A percentile compares a stretch with the other conserved stretches of the same genome.
These are phyloP conservation scores for Phytophthora pseudosyringae DNA, from an alignment of 352 stramenopile species.

Conservation along the genomic window DNA sequence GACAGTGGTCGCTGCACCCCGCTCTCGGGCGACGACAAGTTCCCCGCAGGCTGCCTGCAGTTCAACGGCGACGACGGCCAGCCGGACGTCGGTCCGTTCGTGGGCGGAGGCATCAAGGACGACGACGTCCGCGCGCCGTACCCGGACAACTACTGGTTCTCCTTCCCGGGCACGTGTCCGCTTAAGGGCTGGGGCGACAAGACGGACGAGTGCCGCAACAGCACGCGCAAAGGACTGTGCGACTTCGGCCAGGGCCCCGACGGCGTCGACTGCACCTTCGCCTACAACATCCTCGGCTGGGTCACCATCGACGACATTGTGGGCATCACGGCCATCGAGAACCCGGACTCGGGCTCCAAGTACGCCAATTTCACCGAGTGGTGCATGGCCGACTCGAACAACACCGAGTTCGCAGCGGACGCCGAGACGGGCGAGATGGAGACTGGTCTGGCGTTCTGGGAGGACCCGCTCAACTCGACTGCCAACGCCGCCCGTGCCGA, in stretches of 20 bases:
- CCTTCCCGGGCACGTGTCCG: constrained; percentile 67
- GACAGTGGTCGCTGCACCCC: constrained; percentile 71
- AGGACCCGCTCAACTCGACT: constrained; percentile 56
- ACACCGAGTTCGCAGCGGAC: constrained; percentile 65
- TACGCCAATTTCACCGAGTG: constrained; percentile 77
- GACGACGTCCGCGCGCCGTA: constrained; percentile 61
- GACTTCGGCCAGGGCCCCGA: constrained; percentile 59
- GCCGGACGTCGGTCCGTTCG: constrained; percentile 71
- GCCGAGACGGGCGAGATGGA: constrained; percentile 44
- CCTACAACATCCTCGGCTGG: constrained; percentile 82
- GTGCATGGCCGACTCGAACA: constrained; percentile 58
- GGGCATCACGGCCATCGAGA: constrained; percentile 70
- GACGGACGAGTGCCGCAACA: constrained; percentile 55
- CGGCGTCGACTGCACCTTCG: constrained; percentile 76
- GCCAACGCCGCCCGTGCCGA: constrained; percentile 60
- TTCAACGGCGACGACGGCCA: constrained; percentile 71
- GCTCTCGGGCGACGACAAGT: constrained; percentile 35
- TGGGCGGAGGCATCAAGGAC: constrained; percentile 61
- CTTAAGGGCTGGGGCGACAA: constrained; percentile 62
- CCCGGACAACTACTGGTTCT: constrained; percentile 72
- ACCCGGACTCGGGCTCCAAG: constrained; percentile 45
- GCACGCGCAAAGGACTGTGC: constrained; percentile 68
- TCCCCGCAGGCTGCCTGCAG: constrained; percentile 62
- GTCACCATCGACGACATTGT: constrained; percentile 83
- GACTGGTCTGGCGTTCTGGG: constrained; percentile 67